These are phyloP conservation scores for Sporothrix schenckii DNA, from an alignment of 2,329 filamentous ascomycete genomes.

Conservation along the genomic window DNA sequence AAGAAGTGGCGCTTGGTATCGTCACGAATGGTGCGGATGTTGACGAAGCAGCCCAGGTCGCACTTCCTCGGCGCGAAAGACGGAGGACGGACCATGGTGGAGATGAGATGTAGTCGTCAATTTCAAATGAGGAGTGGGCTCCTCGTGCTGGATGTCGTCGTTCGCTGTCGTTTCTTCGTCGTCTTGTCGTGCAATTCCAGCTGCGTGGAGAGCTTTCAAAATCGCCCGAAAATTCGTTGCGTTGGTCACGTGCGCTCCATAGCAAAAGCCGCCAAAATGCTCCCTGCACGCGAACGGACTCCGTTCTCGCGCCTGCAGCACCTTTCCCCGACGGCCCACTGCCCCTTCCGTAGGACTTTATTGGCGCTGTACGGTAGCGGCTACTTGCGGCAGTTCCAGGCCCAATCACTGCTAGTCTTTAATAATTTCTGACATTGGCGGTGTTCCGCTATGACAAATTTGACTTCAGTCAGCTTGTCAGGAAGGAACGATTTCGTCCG, in stretches of 20 bases:
- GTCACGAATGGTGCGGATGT: constrained; percentile 85
- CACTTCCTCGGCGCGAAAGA: constrained; percentile 89
- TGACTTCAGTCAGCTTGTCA: neutral
- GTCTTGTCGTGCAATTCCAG: neutral
- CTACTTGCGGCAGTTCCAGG: constrained; percentile 23
- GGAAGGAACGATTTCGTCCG: neutral
- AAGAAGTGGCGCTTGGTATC: constrained; percentile 96
- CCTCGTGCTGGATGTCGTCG: neutral
- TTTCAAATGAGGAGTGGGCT: neutral
- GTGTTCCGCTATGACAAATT: constrained; percentile 28
- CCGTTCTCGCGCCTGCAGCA: neutral
- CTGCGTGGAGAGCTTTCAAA: constrained; percentile 14
- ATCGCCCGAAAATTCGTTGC: neutral
- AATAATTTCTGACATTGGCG: constrained; percentile 19
- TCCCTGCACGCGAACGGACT: neutral
- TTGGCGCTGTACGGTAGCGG: constrained; percentile 21
- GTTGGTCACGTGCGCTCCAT: constrained; percentile 11
- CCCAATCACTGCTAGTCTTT: constrained; percentile 7
- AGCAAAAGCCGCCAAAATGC: neutral
- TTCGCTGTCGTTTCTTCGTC: neutral
- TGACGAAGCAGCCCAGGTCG: constrained; percentile 84
- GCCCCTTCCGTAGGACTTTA: neutral
- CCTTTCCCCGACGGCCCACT: neutral
- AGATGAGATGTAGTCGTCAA: neutral
- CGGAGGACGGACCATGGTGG: constrained; percentile 48